phyloP scores from a whole-genome alignment of 345 rosid species.

The thale cress (Arabidopsis thaliana) region TAIR10.1 NC_003070.9:26641001-26641500 shows the following conservation, averaged over 20 bases:
- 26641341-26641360: background rate
- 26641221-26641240: background rate
- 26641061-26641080: conserved; percentile 93
- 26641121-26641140: background rate
- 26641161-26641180: background rate
- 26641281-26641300: conserved; percentile 11
- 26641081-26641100: conserved; percentile 80
- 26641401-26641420: conserved; percentile 6
- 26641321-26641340: conserved; percentile 7
- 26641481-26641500: conserved; percentile 91
- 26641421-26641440: conserved; percentile 67
- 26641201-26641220: background rate
- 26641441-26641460: conserved; percentile 91
- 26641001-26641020: conserved; percentile 88
- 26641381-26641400: conserved; percentile 13
- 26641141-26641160: no score
- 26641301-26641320: background rate
- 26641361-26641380: background rate
- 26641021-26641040: conserved; percentile 93
- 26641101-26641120: conserved; percentile 14
- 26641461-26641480: conserved; percentile 94
- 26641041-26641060: conserved; percentile 79
- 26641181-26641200: background rate
- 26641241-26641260: background rate
- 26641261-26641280: background rate